phyloP scores from a whole-genome alignment of 2,329 filamentous ascomycete species.

The Aspergillus candidus region DNA sequence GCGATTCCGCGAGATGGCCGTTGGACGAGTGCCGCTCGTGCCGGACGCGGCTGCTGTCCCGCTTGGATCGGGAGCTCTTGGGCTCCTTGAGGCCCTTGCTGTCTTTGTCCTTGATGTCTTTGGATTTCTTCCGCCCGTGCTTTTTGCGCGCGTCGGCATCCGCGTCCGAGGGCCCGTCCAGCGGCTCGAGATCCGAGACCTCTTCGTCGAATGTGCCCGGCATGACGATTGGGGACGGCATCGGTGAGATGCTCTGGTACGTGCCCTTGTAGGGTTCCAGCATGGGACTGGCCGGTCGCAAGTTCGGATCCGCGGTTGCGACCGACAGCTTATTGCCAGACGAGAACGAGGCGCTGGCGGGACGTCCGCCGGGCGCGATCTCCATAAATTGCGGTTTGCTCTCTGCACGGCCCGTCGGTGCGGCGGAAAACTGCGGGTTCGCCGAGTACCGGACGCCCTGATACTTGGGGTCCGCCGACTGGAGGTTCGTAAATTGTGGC shows the following conservation, averaged over 20 bases:
- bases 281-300: slow-evolving; percentile 72
- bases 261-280: slow-evolving; percentile 90
- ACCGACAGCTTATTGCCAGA: slow-evolving; percentile 36
- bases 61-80: slow-evolving; percentile 22
- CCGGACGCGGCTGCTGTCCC: slow-evolving; percentile 17
- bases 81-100: slow-evolving; percentile 22
- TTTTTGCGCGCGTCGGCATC: slow-evolving; percentile 23
- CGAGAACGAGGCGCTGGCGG: slow-evolving; percentile 33
- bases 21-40: slow-evolving; percentile 24
- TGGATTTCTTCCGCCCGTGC: slow-evolving; percentile 21
- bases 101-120: slow-evolving; percentile 18
- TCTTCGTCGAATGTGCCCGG: slow-evolving; percentile 52
- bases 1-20: slow-evolving; percentile 30
- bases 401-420: slow-evolving; percentile 19
- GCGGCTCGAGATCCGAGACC: slow-evolving; percentile 45
- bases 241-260: slow-evolving; percentile 89
- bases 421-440: slow-evolving; percentile 15
- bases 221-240: slow-evolving; percentile 73
- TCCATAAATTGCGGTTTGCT: slow-evolving; percentile 29
- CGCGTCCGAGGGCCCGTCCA: slow-evolving; percentile 29
- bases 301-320: slow-evolving; percentile 27
- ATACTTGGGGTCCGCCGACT: slow-evolving; percentile 2
- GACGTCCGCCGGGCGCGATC: slow-evolving; percentile 29
- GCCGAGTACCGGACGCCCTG: slow-evolving; percentile 10
- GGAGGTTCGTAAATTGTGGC: slow-evolving; percentile 21